Evolutionary conservation across 768 basidiomycete species (phyloP), one percentile per base, ranked within the genome.

Genomic region (Psilocybe subaeruginosa): DNA sequence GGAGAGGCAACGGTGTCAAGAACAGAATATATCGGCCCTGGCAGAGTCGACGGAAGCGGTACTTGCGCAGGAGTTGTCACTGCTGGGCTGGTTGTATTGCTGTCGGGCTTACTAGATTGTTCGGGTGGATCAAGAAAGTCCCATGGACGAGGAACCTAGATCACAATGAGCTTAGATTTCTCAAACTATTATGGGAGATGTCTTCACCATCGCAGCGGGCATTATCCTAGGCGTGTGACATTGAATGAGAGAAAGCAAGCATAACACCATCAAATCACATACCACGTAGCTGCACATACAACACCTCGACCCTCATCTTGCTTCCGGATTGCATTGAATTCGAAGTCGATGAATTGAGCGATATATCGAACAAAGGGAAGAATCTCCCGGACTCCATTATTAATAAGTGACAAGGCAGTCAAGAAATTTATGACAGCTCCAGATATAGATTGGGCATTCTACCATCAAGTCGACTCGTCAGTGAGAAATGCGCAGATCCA

Each of bases 271-370:
- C 30, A 43, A 43, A 48, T 11, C 37, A 35, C 8, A 31, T 68
- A 88, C 91, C 93, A 95, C n/a, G 93, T 96, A 5, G 93, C 90
- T 52, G 92, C 90, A 69, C 93, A 93, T 35, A 95, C 87, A 39
- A 95, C 94, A 17, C 93, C 93, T 67, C 85, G 72, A 0, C 93
- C 93, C 54, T 77, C 68, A 66, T 95, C 81, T 66, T 89, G 84
- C 19, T 69, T 75, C 68, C 83, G 80, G 70, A 95, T 91, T 43
- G 80, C 58, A 49, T 72, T 75, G 79, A 86, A 93, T 69, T 96
- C 92, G 47, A 83, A 85, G 65, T 95, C 89, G 64, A 91, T 76
- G 73, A 86, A 95, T 64, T 90, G 88, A 14, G 90, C 79, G 54
- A 93, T 86, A 75, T 93, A 95, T 31, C 92, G 90, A 66, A 93